phyloP scores from a whole-genome alignment of 805 yeast genomes.

The Pichia membranifaciens region DNA sequence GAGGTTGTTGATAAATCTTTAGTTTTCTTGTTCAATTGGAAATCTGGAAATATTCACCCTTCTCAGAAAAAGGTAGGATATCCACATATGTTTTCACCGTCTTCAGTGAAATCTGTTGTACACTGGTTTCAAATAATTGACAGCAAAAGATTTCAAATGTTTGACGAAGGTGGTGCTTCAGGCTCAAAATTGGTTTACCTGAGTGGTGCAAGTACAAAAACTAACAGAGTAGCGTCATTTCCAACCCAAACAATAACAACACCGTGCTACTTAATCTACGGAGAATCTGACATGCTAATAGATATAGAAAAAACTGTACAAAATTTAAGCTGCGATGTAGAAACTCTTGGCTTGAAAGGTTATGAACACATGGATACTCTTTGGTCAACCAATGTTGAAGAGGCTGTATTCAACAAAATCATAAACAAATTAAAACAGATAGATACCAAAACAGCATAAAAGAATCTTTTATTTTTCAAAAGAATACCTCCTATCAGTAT shows the following conservation, averaged over 20 bases:
- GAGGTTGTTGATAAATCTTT: conserved; percentile 41
- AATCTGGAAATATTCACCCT: conserved; percentile 36
- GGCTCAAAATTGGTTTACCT: conserved; percentile 28
- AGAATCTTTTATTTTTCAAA: too few relatives aligned
- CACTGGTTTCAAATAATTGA: conserved; percentile 45
- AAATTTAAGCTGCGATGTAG: conserved; percentile 50
- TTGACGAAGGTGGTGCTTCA: conserved; percentile 36
- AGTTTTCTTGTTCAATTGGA: conserved; percentile 45
- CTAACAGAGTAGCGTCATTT: conserved; percentile 46
- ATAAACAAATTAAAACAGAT: neutral
- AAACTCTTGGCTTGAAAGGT: conserved; percentile 44
- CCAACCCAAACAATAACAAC: conserved; percentile 65
- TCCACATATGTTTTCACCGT: conserved; percentile 48
- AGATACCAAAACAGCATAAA: neutral
- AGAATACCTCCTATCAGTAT: too few relatives aligned
- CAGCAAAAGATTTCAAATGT: conserved; percentile 46
- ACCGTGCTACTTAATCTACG: conserved; percentile 77
- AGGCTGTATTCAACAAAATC: conserved; percentile 32
- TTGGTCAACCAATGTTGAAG: conserved; percentile 72
- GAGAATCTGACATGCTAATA: conserved; percentile 76
- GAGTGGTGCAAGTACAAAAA: conserved; percentile 26
- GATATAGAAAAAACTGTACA: conserved; percentile 70
- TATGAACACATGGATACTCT: conserved; percentile 88
- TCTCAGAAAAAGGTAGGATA: conserved; percentile 43
- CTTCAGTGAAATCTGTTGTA: conserved; percentile 50